Evolutionary conservation across 257 asterid genomes (phyloP).

Genomic region (Fraxinus excelsior): DNA sequence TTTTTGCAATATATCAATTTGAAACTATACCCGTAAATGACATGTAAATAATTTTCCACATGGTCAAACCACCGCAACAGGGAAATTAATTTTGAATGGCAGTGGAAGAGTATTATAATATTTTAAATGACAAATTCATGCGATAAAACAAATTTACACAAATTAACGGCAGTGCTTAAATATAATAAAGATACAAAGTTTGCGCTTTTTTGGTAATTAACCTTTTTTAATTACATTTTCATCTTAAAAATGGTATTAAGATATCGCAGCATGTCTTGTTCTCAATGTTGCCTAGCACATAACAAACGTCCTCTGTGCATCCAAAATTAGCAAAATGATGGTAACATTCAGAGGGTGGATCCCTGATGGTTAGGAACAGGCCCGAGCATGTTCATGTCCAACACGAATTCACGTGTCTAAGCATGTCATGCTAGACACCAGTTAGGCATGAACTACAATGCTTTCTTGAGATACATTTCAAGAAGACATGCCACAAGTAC

Average conservation of each 20-base stretch:
- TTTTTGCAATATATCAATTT: neutral
- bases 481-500: neutral
- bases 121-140: neutral
- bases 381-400: neutral
- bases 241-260: too few species aligned
- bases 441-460: neutral
- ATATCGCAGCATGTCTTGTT: neutral
- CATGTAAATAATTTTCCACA: neutral
- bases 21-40: neutral
- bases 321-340: neutral
- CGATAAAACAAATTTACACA: too few species aligned
- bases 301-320: neutral
- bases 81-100: neutral
- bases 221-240: neutral
- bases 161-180: too few species aligned
- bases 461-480: neutral
- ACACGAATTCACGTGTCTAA: neutral
- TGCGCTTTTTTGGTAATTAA: neutral
- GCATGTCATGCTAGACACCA: neutral
- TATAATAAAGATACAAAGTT: neutral
- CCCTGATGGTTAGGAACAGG: neutral
- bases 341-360: neutral
- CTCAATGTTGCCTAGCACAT: neutral
- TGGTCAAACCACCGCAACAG: neutral
- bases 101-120: neutral